These are phyloP conservation scores for Phytophthora citricola DNA, from an alignment of 352 stramenopile species.

Conservation along the genomic window DNA sequence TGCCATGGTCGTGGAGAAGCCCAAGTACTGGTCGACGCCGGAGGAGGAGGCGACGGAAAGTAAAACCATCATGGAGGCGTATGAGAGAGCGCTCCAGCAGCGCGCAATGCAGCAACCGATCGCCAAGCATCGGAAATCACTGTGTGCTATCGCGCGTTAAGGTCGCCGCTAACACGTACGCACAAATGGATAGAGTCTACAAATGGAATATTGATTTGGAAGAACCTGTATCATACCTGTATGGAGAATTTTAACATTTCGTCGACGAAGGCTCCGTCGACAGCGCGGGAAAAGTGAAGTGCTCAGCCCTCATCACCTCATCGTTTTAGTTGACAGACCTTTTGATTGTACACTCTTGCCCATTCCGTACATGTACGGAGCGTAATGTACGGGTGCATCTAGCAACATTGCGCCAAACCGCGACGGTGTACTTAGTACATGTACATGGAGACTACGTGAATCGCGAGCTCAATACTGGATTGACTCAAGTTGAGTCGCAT, in stretches of 20 bases:
- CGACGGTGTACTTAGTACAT: too few relatives aligned
- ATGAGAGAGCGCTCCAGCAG: conserved; percentile 24
- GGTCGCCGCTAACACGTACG: too few relatives aligned
- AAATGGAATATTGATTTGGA: too few relatives aligned
- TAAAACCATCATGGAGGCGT: conserved; percentile 26
- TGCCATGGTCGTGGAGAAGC: conserved; percentile 40
- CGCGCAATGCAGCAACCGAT: conserved; percentile 2
- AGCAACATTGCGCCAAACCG: too few relatives aligned
- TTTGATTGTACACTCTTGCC: too few relatives aligned
- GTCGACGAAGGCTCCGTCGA: conserved; percentile 1
- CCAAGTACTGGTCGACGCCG: conserved; percentile 31
- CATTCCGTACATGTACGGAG: too few relatives aligned
- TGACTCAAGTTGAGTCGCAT: too few relatives aligned
- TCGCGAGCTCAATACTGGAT: too few relatives aligned
- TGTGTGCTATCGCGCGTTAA: neutral
- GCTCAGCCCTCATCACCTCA: neutral
- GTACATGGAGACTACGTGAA: too few relatives aligned
- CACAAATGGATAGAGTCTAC: too few relatives aligned
- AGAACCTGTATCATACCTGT: too few relatives aligned
- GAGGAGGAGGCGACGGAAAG: conserved; percentile 24
- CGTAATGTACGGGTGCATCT: too few relatives aligned
- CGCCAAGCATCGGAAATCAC: conserved; percentile 11
- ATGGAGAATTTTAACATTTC: neutral
- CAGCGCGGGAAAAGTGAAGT: neutral
- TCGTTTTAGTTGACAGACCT: neutral